Percentiles rank a stretch among this genome's conserved stretches.
Conservation (phyloP, 73 alveolate species). For the Paramecium caudatum region DNA sequence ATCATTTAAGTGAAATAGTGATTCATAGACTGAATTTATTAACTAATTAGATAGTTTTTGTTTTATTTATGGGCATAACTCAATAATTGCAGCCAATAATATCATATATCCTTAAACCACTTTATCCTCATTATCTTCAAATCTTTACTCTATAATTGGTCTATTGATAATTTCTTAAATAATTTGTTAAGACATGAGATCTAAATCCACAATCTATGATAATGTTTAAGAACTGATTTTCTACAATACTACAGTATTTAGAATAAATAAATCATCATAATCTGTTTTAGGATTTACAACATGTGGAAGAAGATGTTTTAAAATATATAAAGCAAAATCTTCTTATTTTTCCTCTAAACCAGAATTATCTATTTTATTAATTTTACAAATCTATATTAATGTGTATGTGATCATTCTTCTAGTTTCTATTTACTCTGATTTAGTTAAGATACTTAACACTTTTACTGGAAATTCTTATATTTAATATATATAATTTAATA, state of each 20-base stretch:
- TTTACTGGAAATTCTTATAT: background rate
- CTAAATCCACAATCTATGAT: background rate
- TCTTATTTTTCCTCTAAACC: too few relatives aligned
- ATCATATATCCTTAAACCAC: constrained; percentile 30
- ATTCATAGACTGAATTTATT: background rate
- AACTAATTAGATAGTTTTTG: background rate
- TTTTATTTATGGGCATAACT: background rate
- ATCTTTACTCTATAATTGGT: constrained; percentile 54
- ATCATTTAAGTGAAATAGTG: constrained; percentile 25
- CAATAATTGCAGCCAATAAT: background rate
- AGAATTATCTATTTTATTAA: too few relatives aligned
- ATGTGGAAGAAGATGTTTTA: background rate
- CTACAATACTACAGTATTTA: background rate
- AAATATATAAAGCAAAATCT: constrained; percentile 11
- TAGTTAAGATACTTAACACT: background rate
- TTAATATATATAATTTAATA: background rate
- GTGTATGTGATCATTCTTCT: constrained; percentile 14
- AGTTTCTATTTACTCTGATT: background rate
- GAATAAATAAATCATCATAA: constrained; percentile 25
- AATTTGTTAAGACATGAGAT: background rate
- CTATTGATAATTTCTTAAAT: constrained; percentile 3
- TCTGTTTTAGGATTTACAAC: background rate
- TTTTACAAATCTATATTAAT: constrained; percentile 6
- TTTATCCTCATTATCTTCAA: constrained; percentile 67
- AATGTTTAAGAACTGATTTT: background rate